Conservation (phyloP, 352 stramenopile genomes). For the Lagenidium sp. region DNA sequence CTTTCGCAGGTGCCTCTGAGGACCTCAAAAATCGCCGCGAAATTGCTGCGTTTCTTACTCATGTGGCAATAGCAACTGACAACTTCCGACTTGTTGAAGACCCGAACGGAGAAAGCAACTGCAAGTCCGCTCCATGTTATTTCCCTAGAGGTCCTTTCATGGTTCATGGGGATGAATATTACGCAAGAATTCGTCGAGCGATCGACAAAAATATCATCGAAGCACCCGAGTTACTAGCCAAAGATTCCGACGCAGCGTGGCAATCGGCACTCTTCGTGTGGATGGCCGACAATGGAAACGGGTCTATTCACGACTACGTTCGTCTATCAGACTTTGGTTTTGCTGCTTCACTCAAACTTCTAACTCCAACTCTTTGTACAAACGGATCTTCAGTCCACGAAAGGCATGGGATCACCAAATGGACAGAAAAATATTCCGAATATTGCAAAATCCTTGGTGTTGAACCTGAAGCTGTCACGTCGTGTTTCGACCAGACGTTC, state of each 20-base stretch:
- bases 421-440: too few species aligned
- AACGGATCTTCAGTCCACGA: too few species aligned
- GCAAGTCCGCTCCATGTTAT: slow-evolving; percentile 1
- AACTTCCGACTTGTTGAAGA: slow-evolving; percentile 8
- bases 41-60: slow-evolving; percentile 7
- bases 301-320: slow-evolving; percentile 1
- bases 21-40: slow-evolving; percentile 1
- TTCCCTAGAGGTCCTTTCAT: slow-evolving; percentile 5
- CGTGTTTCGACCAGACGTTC: slow-evolving; percentile 2
- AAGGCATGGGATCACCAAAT: too few species aligned
- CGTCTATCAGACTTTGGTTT: background rate
- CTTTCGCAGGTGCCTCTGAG: slow-evolving; percentile 10
- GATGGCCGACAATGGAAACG: slow-evolving; percentile 2
- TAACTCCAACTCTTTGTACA: slow-evolving; percentile 1
- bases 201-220: slow-evolving; percentile 4
- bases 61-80: background rate
- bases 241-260: slow-evolving; percentile 2
- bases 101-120: background rate
- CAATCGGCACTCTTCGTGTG: slow-evolving; percentile 2
- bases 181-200: background rate
- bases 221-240: background rate
- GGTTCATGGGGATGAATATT: background rate
- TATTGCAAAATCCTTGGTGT: background rate
- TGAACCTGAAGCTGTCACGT: background rate
- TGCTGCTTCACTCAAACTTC: background rate